Percentiles rank a stretch among this genome's conserved stretches.
Evolutionary conservation across 1,139 yeast genomes (phyloP).

Genomic region (Debaryomyces robertsiae): DNA sequence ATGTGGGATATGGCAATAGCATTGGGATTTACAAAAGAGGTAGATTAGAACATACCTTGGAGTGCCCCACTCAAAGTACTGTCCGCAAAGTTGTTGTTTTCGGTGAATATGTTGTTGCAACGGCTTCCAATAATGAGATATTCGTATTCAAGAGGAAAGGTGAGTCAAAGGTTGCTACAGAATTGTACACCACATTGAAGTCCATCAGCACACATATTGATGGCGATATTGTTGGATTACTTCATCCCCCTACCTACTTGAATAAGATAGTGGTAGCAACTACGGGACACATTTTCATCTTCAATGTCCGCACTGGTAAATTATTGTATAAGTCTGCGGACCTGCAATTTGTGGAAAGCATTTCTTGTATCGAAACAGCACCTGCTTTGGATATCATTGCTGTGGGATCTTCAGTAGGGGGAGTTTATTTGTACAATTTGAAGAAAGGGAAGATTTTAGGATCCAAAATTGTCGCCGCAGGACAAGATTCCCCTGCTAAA

Average conservation of each 20-base stretch:
- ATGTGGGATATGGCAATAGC: conserved; percentile 70
- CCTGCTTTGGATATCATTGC: conserved; percentile 88
- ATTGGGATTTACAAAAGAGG: conserved; percentile 88
- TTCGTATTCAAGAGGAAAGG: conserved; percentile 63
- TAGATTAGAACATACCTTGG: conserved; percentile 58
- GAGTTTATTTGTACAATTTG: conserved; percentile 65
- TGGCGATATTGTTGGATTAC: conserved; percentile 68
- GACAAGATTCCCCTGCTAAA: conserved; percentile 47
- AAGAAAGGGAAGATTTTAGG: conserved; percentile 62
- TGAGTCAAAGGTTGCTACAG: conserved; percentile 56
- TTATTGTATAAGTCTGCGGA: conserved; percentile 58
- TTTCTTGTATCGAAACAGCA: conserved; percentile 72
- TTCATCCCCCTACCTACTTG: conserved; percentile 90
- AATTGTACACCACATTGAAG: conserved; percentile 63
- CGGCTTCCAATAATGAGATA: conserved; percentile 54
- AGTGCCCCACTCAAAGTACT: conserved; percentile 33
- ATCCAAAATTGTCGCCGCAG: conserved; percentile 58
- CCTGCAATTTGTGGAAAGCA: conserved; percentile 49
- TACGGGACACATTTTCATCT: conserved; percentile 60
- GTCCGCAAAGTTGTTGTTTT: conserved; percentile 61
- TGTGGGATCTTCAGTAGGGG: conserved; percentile 72
- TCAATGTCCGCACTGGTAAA: conserved; percentile 80
- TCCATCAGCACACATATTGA: conserved; percentile 56
- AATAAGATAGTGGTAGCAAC: conserved; percentile 85
- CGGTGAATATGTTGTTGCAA: conserved; percentile 76